These are phyloP conservation scores for Candida broadrunensis DNA, from an alignment of 805 yeast species.

Conservation along the genomic window DNA sequence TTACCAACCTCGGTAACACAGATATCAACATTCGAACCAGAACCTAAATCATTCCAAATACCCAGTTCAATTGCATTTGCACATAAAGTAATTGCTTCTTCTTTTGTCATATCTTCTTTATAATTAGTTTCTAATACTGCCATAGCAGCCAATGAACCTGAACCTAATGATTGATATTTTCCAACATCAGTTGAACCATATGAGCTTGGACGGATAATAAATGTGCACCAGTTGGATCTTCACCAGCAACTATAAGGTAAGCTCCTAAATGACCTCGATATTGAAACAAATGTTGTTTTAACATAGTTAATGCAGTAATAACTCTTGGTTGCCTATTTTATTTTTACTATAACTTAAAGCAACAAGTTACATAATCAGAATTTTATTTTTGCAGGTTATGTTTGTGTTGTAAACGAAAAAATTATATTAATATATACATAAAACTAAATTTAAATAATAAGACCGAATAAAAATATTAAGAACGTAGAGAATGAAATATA, in stretches of 20 bases:
- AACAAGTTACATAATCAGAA: no score
- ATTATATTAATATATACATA: no score
- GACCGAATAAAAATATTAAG: no score
- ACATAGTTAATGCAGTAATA: conserved; percentile 85
- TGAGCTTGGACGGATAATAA: conserved; percentile 93
- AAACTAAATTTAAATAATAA: no score
- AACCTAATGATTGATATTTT: conserved; percentile 86
- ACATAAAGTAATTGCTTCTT: conserved; percentile 88
- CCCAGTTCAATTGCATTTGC: conserved; percentile 97
- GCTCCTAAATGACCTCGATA: conserved; percentile 98
- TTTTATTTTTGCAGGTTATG: no score
- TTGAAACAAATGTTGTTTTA: conserved; percentile 93
- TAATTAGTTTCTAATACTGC: conserved; percentile 90
- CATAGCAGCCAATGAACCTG: conserved; percentile 98
- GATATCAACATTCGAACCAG: conserved; percentile 96
- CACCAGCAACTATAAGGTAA: conserved; percentile 96
- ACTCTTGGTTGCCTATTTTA: conserved; percentile 83
- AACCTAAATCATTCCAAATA: conserved; percentile 98
- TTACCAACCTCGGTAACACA: conserved; percentile 95
- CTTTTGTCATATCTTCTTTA: conserved; percentile 73
- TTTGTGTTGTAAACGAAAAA: no score
- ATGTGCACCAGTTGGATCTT: conserved; percentile 94
- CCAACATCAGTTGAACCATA: conserved; percentile 98
- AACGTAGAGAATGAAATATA: no score
- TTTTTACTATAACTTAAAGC: no score